Base-by-base conservation (phyloP, 208 protist species). In the Trypanosoma platydactyli region DNA sequence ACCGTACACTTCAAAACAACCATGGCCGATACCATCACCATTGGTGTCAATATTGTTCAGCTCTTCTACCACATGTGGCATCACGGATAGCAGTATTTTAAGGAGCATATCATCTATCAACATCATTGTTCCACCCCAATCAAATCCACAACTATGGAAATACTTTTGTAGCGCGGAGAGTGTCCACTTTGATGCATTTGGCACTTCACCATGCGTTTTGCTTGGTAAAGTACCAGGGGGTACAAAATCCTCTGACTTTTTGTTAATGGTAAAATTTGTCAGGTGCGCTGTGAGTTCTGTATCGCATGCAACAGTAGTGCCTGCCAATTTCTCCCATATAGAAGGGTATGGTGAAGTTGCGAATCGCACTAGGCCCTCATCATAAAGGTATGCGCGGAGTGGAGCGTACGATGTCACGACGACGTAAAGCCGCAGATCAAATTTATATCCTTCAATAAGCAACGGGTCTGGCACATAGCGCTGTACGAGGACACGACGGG, bases 241-340 rank as follows among this genome's bases (percentile, higher is more conserved):
- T 15, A 73, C 48, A 75, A 84, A 93, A 24, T 80, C 70, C 33
- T 73, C 74, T 0, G 50, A 66, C 24, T 81, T 80, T 54, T 95
- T 95, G 73, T 94, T 96, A 44, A 97, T 51, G 0, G 84, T 88
- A 68, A 95, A 97, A 71, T 97, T 97, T 29, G 94, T 97, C n/a
- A 94, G 62, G 54, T 94, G 88, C 42, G 84, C 84, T 13, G 81
- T 87, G 27, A 94, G 62, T 24, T 42, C 56, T 11, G 38, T 35
- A 2, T 64, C 44, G 35, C 66, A 50, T 11, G 61, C 73, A 12
- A 84, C 33, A 6, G 13, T 16, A 11, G 20, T 20, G 15, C 54
- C 55, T 18, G 7, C 6, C 42, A 51, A 30, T 15, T 75, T 75
- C 20, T 59, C 35, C 16, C 3, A 42, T 3, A 7, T n/a, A 33